phyloP scores from a whole-genome alignment of 176 grass and related monocot genomes.

The Ampelocalamus luodianensis region DNA sequence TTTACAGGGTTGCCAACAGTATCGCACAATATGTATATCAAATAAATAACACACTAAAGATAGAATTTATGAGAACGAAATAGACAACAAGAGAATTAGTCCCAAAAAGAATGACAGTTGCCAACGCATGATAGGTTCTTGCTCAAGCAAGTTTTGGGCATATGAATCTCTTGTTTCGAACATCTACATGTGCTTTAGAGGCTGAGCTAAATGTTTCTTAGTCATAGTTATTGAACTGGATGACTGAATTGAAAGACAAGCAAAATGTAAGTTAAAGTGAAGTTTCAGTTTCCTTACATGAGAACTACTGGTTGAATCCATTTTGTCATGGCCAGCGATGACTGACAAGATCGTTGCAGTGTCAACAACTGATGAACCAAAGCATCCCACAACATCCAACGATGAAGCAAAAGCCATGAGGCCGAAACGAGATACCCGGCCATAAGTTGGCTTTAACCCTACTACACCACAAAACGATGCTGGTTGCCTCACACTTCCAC shows the following conservation, averaged over 20 bases:
- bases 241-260: background rate
- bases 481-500: conserved; percentile 95
- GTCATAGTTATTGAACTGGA: background rate
- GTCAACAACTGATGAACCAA: conserved; percentile 78
- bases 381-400: conserved; percentile 83
- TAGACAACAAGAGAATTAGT: background rate
- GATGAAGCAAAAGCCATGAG: conserved; percentile 98
- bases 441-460: conserved; percentile 94
- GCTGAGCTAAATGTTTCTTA: background rate
- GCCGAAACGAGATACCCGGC: conserved; percentile 86
- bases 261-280: conserved; percentile 14
- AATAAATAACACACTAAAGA: background rate
- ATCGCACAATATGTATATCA: background rate
- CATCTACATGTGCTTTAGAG: background rate
- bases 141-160: conserved; percentile 1
- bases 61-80: background rate
- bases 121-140: background rate
- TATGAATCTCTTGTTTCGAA: background rate
- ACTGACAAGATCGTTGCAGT: conserved; percentile 71
- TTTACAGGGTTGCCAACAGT: conserved; percentile 9
- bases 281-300: conserved; percentile 57
- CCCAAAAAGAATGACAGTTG: background rate
- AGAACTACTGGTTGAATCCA: conserved; percentile 80
- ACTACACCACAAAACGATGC: conserved; percentile 96
- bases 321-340: conserved; percentile 85